Conservation (phyloP, 2,329 filamentous ascomycete genomes). For the Fusarium fujikuroi region DNA sequence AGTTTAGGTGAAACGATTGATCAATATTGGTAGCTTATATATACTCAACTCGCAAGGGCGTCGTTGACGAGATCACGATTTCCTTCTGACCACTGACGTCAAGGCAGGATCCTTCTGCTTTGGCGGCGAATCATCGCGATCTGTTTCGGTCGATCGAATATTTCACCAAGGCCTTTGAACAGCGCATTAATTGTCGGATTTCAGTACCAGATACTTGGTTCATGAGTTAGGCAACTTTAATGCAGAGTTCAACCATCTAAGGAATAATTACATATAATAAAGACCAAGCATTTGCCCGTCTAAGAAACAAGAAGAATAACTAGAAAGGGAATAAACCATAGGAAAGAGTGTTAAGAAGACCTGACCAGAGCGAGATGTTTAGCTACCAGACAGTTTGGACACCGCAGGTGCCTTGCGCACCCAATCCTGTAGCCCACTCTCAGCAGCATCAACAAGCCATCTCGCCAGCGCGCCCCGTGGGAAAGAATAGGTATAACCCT, state of each 20-base stretch:
- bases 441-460: constrained; percentile 46
- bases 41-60: constrained; percentile 6
- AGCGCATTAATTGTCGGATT: too few species aligned
- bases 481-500: constrained; percentile 28
- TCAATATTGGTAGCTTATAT: not conserved
- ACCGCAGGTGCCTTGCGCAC: not conserved
- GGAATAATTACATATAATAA: not conserved
- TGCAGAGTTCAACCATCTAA: not conserved
- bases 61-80: not conserved
- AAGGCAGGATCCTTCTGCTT: not conserved
- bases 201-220: not conserved
- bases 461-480: constrained; percentile 33
- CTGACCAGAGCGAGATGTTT: not conserved
- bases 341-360: not conserved
- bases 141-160: accelerated
- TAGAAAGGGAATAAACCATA: too few species aligned
- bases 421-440: not conserved
- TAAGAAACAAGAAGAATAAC: not conserved
- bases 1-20: accelerated
- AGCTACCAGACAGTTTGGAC: not conserved
- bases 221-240: accelerated
- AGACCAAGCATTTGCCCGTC: not conserved
- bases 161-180: accelerated
- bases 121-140: accelerated
- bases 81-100: not conserved